Evolutionary conservation across 768 basidiomycete species (phyloP).

Genomic region (Asterophora parasitica): DNA sequence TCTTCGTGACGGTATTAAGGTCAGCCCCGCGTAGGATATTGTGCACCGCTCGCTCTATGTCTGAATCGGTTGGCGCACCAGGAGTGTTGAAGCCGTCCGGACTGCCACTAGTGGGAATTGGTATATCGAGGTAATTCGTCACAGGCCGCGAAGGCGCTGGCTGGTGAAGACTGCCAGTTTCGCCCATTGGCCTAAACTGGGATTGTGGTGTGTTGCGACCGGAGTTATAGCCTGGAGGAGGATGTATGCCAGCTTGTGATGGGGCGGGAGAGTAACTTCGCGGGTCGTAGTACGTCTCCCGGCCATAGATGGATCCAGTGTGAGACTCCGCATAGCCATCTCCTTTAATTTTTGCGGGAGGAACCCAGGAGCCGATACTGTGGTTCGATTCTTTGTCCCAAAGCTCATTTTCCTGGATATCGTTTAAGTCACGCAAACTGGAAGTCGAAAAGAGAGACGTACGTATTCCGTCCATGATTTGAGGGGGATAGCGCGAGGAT

Average conservation of each 20-base stretch:
- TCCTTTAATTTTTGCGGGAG: conserved; percentile 64
- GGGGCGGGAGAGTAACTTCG: conserved; percentile 69
- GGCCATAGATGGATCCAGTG: conserved; percentile 79
- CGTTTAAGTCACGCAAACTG: neutral
- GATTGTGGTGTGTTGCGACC: conserved; percentile 72
- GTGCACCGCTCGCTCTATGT: conserved; percentile 72
- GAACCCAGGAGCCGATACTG: conserved; percentile 90
- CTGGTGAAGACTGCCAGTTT: conserved; percentile 39
- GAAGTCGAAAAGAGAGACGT: conserved; percentile 19
- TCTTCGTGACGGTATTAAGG: conserved; percentile 88
- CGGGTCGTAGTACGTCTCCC: conserved; percentile 83
- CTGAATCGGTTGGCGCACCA: conserved; percentile 56
- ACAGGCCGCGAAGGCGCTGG: conserved; percentile 64
- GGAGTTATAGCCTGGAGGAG: conserved; percentile 70
- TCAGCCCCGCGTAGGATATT: conserved; percentile 74
- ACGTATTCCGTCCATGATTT: conserved; percentile 98
- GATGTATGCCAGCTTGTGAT: conserved; percentile 57
- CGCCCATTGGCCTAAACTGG: conserved; percentile 28
- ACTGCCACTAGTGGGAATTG: conserved; percentile 49
- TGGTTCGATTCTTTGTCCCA: conserved; percentile 98
- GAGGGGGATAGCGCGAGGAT: conserved; percentile 87
- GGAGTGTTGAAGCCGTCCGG: conserved; percentile 48
- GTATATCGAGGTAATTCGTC: conserved; percentile 75
- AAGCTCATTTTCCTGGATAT: conserved; percentile 78
- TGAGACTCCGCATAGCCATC: conserved; percentile 76